Evolutionary conservation across 805 yeast species (phyloP).

Genomic region (Pichia manshurica): DNA sequence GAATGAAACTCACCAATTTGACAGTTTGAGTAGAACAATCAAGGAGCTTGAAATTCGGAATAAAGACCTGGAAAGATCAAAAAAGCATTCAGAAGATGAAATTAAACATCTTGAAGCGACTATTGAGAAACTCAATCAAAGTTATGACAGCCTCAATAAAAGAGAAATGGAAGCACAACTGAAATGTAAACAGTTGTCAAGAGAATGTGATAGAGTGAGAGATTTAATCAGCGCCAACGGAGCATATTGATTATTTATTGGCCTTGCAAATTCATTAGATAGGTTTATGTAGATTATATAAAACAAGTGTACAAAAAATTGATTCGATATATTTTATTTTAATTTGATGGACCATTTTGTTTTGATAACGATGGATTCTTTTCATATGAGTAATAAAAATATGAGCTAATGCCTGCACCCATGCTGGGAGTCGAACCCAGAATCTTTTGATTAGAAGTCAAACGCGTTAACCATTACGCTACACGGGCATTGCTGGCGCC

Average conservation of each 20-base stretch:
- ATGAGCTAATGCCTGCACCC: slow-evolving; percentile 29
- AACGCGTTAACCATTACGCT: slow-evolving; percentile 65
- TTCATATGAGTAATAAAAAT: too few species aligned
- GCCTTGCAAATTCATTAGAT: too few species aligned
- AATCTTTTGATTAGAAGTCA: slow-evolving; percentile 62
- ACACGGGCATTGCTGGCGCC: slow-evolving; percentile 38
- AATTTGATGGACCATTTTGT: too few species aligned
- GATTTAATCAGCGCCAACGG: slow-evolving; percentile 27
- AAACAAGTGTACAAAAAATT: too few species aligned
- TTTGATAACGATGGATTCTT: too few species aligned
- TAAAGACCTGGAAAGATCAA: slow-evolving; percentile 45
- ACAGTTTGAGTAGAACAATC: slow-evolving; percentile 45
- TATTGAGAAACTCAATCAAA: slow-evolving; percentile 40
- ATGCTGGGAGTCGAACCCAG: slow-evolving; percentile 57
- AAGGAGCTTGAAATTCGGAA: slow-evolving; percentile 48
- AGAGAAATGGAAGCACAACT: slow-evolving; percentile 41
- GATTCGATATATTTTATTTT: too few species aligned
- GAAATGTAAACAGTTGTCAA: slow-evolving; percentile 41
- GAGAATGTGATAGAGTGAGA: slow-evolving; percentile 52
- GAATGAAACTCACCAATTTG: slow-evolving; percentile 46
- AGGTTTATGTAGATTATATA: too few species aligned
- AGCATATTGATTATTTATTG: background rate
- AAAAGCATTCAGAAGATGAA: slow-evolving; percentile 52
- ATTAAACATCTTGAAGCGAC: slow-evolving; percentile 50
- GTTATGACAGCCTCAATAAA: slow-evolving; percentile 37